A percentile compares a stretch with the other conserved stretches of the same genome.
These are phyloP conservation scores for Nissolia schottii DNA, from an alignment of 306 rosid species.

Conservation along the genomic window DNA sequence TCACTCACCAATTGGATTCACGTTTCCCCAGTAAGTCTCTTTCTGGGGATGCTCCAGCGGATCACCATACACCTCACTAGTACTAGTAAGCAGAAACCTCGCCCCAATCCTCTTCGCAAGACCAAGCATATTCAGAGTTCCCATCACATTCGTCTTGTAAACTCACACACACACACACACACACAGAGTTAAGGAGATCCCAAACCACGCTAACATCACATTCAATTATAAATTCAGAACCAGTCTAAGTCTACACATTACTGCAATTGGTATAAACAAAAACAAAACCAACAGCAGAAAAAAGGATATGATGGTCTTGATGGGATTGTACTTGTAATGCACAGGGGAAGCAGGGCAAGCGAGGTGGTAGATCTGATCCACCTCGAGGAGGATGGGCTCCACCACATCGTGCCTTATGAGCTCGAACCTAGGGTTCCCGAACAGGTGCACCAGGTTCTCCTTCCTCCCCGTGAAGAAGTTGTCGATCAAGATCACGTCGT, in stretches of 20 bases:
- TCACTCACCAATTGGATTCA: conserved; percentile 84
- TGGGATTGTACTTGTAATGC: conserved; percentile 71
- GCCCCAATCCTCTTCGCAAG: conserved; percentile 93
- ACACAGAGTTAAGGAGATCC: conserved; percentile 58
- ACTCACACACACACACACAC: conserved; percentile 1
- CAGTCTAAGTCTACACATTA: not conserved
- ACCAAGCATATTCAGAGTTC: conserved; percentile 75
- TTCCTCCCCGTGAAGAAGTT: conserved; percentile 90
- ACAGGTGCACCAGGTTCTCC: conserved; percentile 67
- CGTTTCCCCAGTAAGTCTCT: conserved; percentile 98
- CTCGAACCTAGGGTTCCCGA: conserved; percentile 77
- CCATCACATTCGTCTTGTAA: conserved; percentile 91
- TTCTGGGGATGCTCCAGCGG: conserved; percentile 98
- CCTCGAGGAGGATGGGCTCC: conserved; percentile 85
- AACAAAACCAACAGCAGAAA: not conserved
- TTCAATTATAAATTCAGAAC: not conserved
- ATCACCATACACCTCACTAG: conserved; percentile 97
- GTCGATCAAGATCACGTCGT: conserved; percentile 80
- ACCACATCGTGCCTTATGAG: conserved; percentile 89
- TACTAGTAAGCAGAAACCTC: conserved; percentile 77
- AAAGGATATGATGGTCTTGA: conserved; percentile 76
- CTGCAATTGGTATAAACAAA: not conserved
- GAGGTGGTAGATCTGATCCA: conserved; percentile 82
- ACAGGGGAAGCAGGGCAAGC: conserved; percentile 84
- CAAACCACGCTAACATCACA: conserved; percentile 2